phyloP scores from a whole-genome alignment of 148 eudicot genomes.

The Persicaria maculosa region DNA sequence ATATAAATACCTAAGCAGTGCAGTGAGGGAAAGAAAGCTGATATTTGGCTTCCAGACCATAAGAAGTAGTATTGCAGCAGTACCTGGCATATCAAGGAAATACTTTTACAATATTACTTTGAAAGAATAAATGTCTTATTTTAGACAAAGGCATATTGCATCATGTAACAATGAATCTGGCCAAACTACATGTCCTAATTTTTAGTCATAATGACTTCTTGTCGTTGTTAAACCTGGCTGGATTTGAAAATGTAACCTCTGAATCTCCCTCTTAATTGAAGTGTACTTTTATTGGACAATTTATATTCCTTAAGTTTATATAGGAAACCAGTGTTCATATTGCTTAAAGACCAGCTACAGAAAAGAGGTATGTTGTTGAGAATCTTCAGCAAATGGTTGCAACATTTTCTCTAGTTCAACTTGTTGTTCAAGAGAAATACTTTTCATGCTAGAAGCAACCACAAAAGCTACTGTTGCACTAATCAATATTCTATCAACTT shows the following conservation, averaged over 20 bases:
- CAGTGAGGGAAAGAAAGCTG: constrained; percentile 59
- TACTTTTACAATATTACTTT: background rate
- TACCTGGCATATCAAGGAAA: constrained; percentile 43
- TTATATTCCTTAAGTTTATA: background rate
- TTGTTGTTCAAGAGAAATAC: too few relatives aligned
- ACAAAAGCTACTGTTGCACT: too few relatives aligned
- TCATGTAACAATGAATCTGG: background rate
- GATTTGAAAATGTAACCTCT: background rate
- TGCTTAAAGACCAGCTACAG: background rate
- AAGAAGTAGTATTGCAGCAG: constrained; percentile 86
- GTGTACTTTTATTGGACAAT: background rate
- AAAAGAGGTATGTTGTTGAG: background rate
- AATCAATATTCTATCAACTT: background rate
- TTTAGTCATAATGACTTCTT: background rate
- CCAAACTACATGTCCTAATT: background rate
- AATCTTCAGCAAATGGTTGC: background rate
- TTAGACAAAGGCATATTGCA: background rate
- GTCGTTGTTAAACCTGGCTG: background rate
- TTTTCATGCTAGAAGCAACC: too few relatives aligned
- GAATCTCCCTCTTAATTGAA: background rate
- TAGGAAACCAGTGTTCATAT: background rate
- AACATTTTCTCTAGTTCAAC: background rate
- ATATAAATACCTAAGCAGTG: constrained; percentile 54
- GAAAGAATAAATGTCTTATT: background rate
- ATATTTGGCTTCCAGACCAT: constrained; percentile 81